A percentile compares a stretch with the other conserved stretches of the same genome.
phyloP scores from a whole-genome alignment of 176 grass and related monocot species.

The Raddia guianensis region DNA sequence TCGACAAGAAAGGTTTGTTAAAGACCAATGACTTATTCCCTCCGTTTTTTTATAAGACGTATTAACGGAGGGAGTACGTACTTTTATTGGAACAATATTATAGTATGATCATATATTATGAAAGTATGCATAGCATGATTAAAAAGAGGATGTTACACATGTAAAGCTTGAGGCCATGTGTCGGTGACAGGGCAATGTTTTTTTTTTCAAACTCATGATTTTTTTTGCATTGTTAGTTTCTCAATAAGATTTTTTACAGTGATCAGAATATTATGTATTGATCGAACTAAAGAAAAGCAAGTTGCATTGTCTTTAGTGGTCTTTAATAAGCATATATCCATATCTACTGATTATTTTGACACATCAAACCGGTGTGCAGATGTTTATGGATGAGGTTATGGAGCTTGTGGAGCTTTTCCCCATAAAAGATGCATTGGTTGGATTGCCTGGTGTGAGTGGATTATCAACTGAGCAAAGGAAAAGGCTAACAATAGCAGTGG shows the following conservation, averaged over 20 bases:
- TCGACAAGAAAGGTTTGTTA: conserved; percentile 73
- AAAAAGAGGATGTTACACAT: not conserved
- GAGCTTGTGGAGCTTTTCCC: conserved; percentile 78
- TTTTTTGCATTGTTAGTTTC: no score
- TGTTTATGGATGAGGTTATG: conserved; percentile 88
- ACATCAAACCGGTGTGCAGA: conserved; percentile 43
- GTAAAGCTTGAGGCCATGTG: no score
- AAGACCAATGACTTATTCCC: not conserved
- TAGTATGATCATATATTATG: not conserved
- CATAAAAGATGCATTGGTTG: conserved; percentile 73
- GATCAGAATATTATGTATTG: not conserved
- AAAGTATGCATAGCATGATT: conserved; percentile 12
- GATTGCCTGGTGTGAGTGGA: conserved; percentile 70
- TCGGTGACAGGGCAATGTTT: no score
- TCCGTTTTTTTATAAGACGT: no score
- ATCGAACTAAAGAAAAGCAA: not conserved
- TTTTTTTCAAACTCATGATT: no score
- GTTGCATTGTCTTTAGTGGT: not conserved
- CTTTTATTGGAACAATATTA: not conserved
- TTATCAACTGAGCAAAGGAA: conserved; percentile 88
- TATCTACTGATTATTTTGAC: conserved; percentile 19
- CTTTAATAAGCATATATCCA: not conserved
- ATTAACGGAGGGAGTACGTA: no score
- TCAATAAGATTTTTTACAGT: not conserved
- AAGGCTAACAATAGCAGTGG: conserved; percentile 85